These are phyloP conservation scores for Quercus parvula DNA, from an alignment of 306 rosid genomes.

Conservation along the genomic window DNA sequence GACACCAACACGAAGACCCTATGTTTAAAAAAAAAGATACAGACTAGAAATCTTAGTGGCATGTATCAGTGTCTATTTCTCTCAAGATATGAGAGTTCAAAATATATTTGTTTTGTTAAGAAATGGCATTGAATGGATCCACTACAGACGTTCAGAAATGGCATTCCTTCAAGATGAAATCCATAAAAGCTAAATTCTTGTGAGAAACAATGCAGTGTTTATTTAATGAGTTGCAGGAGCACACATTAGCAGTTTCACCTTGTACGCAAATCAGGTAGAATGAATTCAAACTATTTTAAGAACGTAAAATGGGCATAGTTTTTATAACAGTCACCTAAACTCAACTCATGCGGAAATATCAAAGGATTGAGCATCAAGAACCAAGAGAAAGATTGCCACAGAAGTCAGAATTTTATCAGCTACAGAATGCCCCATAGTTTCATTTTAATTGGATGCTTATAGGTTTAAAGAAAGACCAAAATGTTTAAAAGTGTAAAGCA, in stretches of 20 bases:
- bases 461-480: background rate
- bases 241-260: background rate
- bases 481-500: background rate
- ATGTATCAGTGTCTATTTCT: background rate
- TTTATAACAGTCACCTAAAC: background rate
- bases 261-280: background rate
- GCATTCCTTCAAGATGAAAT: background rate
- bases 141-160: background rate
- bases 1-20: conserved; percentile 96
- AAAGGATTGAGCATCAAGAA: background rate
- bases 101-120: background rate
- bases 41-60: conserved; percentile 20
- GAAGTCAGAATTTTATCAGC: background rate
- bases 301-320: background rate
- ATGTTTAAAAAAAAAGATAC: conserved; percentile 24
- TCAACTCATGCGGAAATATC: background rate
- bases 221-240: background rate
- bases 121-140: too few relatives aligned
- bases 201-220: background rate
- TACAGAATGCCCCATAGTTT: background rate
- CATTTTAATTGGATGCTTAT: conserved; percentile 1
- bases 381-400: background rate
- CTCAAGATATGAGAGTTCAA: background rate
- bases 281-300: background rate
- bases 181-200: background rate